These are phyloP conservation scores for Peronospora farinosa DNA, from an alignment of 352 stramenopile species.

Conservation along the genomic window DNA sequence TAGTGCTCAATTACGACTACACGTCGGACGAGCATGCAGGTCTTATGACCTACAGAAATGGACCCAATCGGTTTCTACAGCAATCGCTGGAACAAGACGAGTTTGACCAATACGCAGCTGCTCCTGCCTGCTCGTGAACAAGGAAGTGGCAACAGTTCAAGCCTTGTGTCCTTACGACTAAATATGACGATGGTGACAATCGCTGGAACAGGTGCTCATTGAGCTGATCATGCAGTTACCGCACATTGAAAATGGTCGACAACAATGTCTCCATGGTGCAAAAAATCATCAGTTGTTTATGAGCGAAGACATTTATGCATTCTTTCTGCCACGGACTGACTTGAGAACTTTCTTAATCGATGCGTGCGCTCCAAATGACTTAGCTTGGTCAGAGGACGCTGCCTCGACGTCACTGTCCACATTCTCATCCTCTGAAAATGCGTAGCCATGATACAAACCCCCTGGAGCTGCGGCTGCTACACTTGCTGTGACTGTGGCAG, in stretches of 20 bases:
- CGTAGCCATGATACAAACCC: constrained; percentile 59
- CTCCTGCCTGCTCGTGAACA: too few species aligned
- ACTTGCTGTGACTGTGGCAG: constrained; percentile 10
- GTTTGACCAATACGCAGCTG: too few species aligned
- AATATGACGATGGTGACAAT: too few species aligned
- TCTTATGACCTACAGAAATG: too few species aligned
- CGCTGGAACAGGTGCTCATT: too few species aligned
- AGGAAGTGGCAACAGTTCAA: too few species aligned
- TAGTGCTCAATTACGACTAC: too few species aligned
- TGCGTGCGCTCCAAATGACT: constrained; percentile 20
- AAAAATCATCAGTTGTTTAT: background rate
- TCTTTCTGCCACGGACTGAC: constrained; percentile 63
- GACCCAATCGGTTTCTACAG: too few species aligned
- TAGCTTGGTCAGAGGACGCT: constrained; percentile 25
- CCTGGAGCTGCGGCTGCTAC: constrained; percentile 2
- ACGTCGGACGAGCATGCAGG: too few species aligned
- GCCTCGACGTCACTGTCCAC: constrained; percentile 60
- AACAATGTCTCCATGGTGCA: background rate
- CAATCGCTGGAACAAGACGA: too few species aligned
- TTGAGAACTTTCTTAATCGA: constrained; percentile 77
- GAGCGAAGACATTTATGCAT: constrained; percentile 32
- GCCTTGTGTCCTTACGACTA: too few species aligned
- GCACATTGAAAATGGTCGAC: background rate
- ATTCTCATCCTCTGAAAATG: constrained; percentile 75
- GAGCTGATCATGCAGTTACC: background rate